Base-by-base conservation (phyloP, 2,329 filamentous ascomycete species). In the Colletotrichum australisinense region DNA sequence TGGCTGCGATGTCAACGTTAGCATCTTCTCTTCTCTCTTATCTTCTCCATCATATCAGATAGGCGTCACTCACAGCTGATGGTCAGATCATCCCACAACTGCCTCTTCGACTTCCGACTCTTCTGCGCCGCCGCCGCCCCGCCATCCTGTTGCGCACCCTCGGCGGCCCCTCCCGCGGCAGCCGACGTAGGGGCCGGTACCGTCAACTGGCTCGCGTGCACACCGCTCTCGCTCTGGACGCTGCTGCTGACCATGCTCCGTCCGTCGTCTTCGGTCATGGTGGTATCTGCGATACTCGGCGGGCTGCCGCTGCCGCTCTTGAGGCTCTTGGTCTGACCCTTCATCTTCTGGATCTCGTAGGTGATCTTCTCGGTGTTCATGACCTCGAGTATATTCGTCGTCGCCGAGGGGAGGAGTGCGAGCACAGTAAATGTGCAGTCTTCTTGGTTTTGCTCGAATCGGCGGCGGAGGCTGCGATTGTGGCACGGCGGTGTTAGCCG, bases 381-480 rank as follows among this genome's bases (percentile, higher is more conserved):
- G 38, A 93, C 92, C 77, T 94, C 92, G 79, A 98, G 87, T 78
- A 99, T 93, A 81, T 97, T 96, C 77, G 97, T 92, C 28, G 95
- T 95, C 7, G 95, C 94, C 42, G 96, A 97, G 5, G 97, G 97
- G 11, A 99, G 89, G 68, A 99, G 91, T 35, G 96, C 97, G n/a
- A 98, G 92, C 57, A 98, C 95, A 49, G 97, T 99, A 82, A 97
- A 98, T 60, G 96, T 98, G 85, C 97, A 99, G 84, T 99, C 97
- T 81, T 98, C 96, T 82, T 99, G 97, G 83, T 99, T 99, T 84
- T 99, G 97, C 83, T 98, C 95, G 85, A 99, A 99, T 80, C 97
- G 94, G 72, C 97, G 93, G 64, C 95, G 95, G 74, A 99, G 90
- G 83, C 96, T 98, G 78, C 32, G n/a, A 30, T 35, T 46, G 28